Evolutionary conservation across 345 rosid species (phyloP).

Genomic region (Lepidium aucheri): DNA sequence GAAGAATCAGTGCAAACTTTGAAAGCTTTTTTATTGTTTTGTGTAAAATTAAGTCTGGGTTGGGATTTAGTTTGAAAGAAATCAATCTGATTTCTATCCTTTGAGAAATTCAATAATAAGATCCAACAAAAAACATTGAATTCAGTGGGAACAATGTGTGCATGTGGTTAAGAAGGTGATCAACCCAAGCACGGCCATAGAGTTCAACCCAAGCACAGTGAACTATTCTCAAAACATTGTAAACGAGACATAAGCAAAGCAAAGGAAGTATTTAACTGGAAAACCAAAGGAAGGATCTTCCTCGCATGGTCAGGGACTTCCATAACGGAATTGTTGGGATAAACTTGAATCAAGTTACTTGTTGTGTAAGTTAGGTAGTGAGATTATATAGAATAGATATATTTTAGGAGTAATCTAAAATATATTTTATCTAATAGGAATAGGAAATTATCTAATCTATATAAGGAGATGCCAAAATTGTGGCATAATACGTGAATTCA

Average conservation of each 20-base stretch:
- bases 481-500: too few relatives aligned
- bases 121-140: not conserved
- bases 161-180: slow-evolving; percentile 89
- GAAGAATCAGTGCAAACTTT: not conserved
- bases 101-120: not conserved
- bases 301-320: slow-evolving; percentile 91
- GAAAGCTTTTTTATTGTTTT: too few relatives aligned
- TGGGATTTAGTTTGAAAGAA: not conserved
- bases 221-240: slow-evolving; percentile 95
- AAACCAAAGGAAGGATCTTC: slow-evolving; percentile 88
- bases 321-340: slow-evolving; percentile 77
- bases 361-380: too few relatives aligned
- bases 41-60: too few relatives aligned
- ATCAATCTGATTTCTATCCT: not conserved
- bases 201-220: slow-evolving; percentile 79
- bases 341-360: too few relatives aligned
- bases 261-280: slow-evolving; percentile 84
- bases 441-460: too few relatives aligned
- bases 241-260: slow-evolving; percentile 95
- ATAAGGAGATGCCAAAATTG: too few relatives aligned
- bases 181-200: slow-evolving; percentile 87
- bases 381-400: too few relatives aligned
- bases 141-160: not conserved
- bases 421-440: too few relatives aligned
- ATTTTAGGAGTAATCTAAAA: too few relatives aligned